Base-by-base conservation (phyloP, 345 rosid genomes). In the Dimocarpus longan region DNA sequence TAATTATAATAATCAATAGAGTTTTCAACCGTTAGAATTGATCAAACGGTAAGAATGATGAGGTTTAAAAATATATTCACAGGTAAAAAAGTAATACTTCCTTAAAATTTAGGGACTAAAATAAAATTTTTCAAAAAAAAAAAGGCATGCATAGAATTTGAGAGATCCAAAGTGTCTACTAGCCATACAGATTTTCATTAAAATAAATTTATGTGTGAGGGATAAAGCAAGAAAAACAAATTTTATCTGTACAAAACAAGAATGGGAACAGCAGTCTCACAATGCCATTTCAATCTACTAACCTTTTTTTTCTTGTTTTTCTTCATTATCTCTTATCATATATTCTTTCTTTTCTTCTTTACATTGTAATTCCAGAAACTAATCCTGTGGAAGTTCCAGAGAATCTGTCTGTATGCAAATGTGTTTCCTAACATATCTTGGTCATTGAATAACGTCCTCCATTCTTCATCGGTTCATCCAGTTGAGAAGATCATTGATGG, bases 221-320 rank as follows among this genome's bases (percentile, higher is more conserved):
- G 63, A 57, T 77, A 82, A 71, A 73, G 19, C 77, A 59, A 28
- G 26, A 28, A 74, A 66, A 76, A 59, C 52, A 71, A 12, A 65
- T 9, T 68, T 83, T 50, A 76, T 76, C 85, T 86, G 84, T 83
- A 87, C 87, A 89, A 69, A 80, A 80, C n/a, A 82, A 79, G 73
- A 85, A 78, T 50, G 68, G 52, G 46, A 80, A 70, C 72, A 74
- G 73, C 37, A 57, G 75, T 73, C 68, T 77, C 21, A 78, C 52
- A 54, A 81, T 81, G 68, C 80, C 78, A 75, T 72, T 54, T 80
- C 73, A 70, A 71, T 71, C 71, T 73, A 65, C 78, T 16, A 70
- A 66, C n/a, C 39, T 79, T 80, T 78, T 76, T 39, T 50, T 54
- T 50, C 28, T 75, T 71, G 21, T 67, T 71, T 66, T 62, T 46